phyloP scores from a whole-genome alignment of 2,329 filamentous ascomycete genomes.

The Orbilia ellipsospora region DNA sequence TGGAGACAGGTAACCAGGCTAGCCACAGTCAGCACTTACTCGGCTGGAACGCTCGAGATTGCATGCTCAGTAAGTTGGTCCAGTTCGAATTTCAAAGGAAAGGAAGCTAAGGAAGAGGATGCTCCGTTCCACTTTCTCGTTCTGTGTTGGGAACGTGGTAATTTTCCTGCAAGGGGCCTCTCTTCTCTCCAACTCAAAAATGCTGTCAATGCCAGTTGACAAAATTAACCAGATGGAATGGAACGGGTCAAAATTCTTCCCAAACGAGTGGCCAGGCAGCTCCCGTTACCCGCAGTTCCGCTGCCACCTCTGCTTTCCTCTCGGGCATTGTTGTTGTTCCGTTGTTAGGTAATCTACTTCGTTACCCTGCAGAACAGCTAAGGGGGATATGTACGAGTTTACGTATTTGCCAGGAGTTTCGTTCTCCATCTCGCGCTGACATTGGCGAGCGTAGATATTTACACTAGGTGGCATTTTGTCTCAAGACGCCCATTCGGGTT shows the following conservation, averaged over 20 bases:
- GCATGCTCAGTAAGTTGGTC: background rate
- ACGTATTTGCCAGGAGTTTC: background rate
- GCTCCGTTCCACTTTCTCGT: slow-evolving; percentile 18
- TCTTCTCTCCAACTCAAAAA: background rate
- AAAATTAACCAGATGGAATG: slow-evolving; percentile 38
- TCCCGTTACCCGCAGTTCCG: no score
- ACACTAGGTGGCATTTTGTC: background rate
- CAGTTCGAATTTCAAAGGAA: no score
- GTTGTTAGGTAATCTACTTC: no score
- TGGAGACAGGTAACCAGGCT: background rate
- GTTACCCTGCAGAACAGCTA: no score
- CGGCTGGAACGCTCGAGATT: slow-evolving; percentile 30
- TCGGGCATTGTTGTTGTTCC: no score
- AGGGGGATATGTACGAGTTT: background rate
- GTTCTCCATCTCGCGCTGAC: no score
- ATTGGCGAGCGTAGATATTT: no score
- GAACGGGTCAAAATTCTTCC: slow-evolving; percentile 37
- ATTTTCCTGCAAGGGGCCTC: slow-evolving; percentile 29
- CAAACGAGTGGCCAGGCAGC: slow-evolving; percentile 8
- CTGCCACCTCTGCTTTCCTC: no score
- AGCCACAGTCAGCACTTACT: background rate
- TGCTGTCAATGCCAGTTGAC: slow-evolving; percentile 3
- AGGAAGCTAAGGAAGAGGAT: background rate
- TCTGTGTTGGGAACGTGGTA: slow-evolving; percentile 55
- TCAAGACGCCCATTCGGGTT: background rate